These are phyloP conservation scores for Penicillium arizonense DNA, from an alignment of 495 filamentous ascomycete species.

Conservation along the genomic window DNA sequence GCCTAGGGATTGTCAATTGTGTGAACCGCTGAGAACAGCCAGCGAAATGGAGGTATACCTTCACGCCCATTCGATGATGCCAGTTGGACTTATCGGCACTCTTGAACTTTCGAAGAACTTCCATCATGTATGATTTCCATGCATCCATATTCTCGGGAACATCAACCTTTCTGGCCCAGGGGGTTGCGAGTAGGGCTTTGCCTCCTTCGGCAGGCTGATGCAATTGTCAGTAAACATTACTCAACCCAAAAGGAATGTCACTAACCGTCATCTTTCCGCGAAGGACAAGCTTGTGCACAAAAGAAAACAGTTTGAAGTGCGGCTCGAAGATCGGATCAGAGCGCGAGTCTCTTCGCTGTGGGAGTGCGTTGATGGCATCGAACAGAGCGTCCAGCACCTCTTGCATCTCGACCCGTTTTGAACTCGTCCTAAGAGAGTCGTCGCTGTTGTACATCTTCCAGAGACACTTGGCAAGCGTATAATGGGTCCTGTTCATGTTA, in stretches of 20 bases:
- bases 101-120: slow-evolving; percentile 70
- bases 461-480: slow-evolving; percentile 89
- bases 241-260: slow-evolving; percentile 1
- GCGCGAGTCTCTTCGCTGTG: slow-evolving; percentile 72
- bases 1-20: slow-evolving; percentile 35
- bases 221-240: slow-evolving; percentile 9
- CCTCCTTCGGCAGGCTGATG: slow-evolving; percentile 47
- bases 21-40: background rate
- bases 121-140: slow-evolving; percentile 76
- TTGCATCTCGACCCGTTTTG: slow-evolving; percentile 48
- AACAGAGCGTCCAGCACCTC: slow-evolving; percentile 68
- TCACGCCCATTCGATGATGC: slow-evolving; percentile 90
- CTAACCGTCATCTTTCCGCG: slow-evolving; percentile 32
- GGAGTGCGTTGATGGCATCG: slow-evolving; percentile 74
- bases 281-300: slow-evolving; percentile 77
- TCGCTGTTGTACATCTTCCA: slow-evolving; percentile 86
- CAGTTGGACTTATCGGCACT: slow-evolving; percentile 91
- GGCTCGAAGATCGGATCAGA: slow-evolving; percentile 89
- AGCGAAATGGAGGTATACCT: slow-evolving; percentile 37
- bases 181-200: slow-evolving; percentile 52
- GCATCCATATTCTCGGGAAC: slow-evolving; percentile 52
- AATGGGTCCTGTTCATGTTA: slow-evolving; percentile 60
- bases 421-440: slow-evolving; percentile 47
- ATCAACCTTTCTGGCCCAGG: slow-evolving; percentile 53
- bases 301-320: slow-evolving; percentile 90